Base-by-base conservation (phyloP, 805 yeast species). In the Torulaspora microellipsoides region DNA sequence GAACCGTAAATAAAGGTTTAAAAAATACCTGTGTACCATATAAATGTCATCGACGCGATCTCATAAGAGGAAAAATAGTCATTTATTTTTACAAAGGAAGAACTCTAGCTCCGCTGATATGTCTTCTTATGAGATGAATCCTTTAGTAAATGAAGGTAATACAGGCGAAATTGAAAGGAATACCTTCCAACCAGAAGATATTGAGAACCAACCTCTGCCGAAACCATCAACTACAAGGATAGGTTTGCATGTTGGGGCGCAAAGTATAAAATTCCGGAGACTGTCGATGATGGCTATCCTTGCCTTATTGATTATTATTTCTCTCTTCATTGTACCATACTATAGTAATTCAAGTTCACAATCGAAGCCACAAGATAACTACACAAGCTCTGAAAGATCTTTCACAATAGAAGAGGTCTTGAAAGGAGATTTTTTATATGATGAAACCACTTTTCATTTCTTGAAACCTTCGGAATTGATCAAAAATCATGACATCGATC, bases 401-500 rank as follows among this genome's bases (percentile, higher is more conserved):
- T 47, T 47, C 25, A 42, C 43, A 2, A 43, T 47, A 9, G 40
- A 40, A 9, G 37, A 40, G 12, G 50, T 61, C 1, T 45, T 62
- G 25, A 40, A 54, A 30, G 63, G 64, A 2, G 59, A 56, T 2
- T 64, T 65, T 43, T 34, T 43, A 15, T 39, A 48, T 7, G 45
- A 46, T 14, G 58, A 56, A 20, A 42, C 45, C 8, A 44, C 57
- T 1, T 58, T 65, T 32, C 49, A 45, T 44, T 57, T 59, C 48
- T 58, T 60, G 3, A 51, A 45, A 10, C 65, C 61, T 4, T 58
- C 65, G 3, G 40, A 47, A 8, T 40, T 40, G 1, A 32, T 52
- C 2, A 27, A 46, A n/a, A 40, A 46, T 3, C 61, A 62, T 17
- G 58, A 56, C 7, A 52, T 52, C 4, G 82, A 77, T 46, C 72